Evolutionary conservation across 768 basidiomycete genomes (phyloP).

Genomic region (Phylloporus scabripes): DNA sequence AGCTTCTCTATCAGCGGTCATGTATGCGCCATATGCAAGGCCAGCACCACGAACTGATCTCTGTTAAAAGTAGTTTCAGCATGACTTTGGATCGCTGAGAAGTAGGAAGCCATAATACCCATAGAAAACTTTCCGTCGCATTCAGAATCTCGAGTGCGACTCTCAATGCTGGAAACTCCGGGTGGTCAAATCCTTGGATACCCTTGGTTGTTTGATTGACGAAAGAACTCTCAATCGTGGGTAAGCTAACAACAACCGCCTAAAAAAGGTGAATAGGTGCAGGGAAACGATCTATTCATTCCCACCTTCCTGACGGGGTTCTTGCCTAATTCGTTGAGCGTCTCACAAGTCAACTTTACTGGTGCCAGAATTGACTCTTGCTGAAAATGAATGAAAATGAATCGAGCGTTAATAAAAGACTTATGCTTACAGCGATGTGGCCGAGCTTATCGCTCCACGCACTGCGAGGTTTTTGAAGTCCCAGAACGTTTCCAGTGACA

Average conservation of each 20-base stretch:
- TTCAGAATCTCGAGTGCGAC: slow-evolving; percentile 87
- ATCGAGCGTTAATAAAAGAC: not conserved
- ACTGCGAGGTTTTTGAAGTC: slow-evolving; percentile 63
- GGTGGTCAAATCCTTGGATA: slow-evolving; percentile 73
- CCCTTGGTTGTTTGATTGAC: slow-evolving; percentile 73
- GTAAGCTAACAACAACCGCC: slow-evolving; percentile 83
- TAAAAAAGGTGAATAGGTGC: slow-evolving; percentile 25
- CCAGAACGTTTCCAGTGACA: slow-evolving; percentile 81
- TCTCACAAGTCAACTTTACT: slow-evolving; percentile 59
- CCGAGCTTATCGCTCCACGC: slow-evolving; percentile 71
- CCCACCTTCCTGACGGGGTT: slow-evolving; percentile 66
- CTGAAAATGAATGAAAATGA: not conserved
- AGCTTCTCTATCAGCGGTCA: slow-evolving; percentile 68
- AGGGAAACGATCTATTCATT: not conserved
- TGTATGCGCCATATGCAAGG: slow-evolving; percentile 87
- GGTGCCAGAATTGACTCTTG: slow-evolving; percentile 56
- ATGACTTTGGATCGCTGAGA: not conserved
- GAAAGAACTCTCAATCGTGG: slow-evolving; percentile 93
- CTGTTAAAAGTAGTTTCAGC: slow-evolving; percentile 34
- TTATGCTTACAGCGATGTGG: slow-evolving; percentile 50
- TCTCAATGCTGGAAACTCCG: slow-evolving; percentile 78
- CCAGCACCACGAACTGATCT: slow-evolving; percentile 91
- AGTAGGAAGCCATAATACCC: slow-evolving; percentile 46
- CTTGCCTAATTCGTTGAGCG: slow-evolving; percentile 70
- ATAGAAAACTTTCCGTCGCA: slow-evolving; percentile 90